These are phyloP conservation scores for Cladosporium sp. DNA, from an alignment of 2,329 filamentous ascomycete genomes.

Conservation along the genomic window DNA sequence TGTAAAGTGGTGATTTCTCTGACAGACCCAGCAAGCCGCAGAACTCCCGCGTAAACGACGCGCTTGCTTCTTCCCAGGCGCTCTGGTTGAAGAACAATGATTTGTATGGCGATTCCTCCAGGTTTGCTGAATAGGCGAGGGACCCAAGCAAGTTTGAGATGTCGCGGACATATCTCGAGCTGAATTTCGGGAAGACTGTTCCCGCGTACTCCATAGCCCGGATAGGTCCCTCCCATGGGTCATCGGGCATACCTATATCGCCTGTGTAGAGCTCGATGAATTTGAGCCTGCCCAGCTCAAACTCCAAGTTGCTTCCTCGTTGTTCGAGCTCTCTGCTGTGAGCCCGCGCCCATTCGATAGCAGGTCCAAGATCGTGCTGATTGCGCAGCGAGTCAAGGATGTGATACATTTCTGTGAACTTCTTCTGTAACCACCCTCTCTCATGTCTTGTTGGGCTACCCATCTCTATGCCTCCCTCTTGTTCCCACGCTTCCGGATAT, in stretches of 20 bases:
- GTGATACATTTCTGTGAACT: constrained; percentile 86
- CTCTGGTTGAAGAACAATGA: constrained; percentile 73
- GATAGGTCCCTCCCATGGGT: constrained; percentile 50
- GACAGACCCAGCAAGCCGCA: constrained; percentile 87
- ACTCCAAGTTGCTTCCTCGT: constrained; percentile 88
- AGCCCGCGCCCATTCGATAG: constrained; percentile 78
- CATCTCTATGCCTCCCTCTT: constrained; percentile 8
- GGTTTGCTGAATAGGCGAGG: constrained; percentile 73
- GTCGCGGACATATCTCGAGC: constrained; percentile 69
- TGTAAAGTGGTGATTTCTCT: constrained; percentile 86
- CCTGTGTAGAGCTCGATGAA: constrained; percentile 85
- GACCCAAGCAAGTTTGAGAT: constrained; percentile 78
- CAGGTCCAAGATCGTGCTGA: constrained; percentile 68
- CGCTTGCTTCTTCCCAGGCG: constrained; percentile 77
- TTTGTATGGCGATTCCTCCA: constrained; percentile 73
- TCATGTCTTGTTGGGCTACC: not conserved
- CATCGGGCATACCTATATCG: constrained; percentile 36
- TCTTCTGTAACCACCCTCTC: constrained; percentile 58
- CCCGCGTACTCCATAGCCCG: constrained; percentile 74
- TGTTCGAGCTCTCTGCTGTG: constrained; percentile 70
- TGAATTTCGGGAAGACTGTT: constrained; percentile 69
- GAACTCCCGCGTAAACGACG: constrained; percentile 58
- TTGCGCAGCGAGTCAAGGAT: constrained; percentile 76
- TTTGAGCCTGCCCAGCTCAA: constrained; percentile 85
- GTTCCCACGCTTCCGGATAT: constrained; percentile 11